Evolutionary conservation across 1,284 basidiomycete genomes (phyloP), one percentile per base, ranked within the genome.

Genomic region (Rhodotorula sp.): DNA sequence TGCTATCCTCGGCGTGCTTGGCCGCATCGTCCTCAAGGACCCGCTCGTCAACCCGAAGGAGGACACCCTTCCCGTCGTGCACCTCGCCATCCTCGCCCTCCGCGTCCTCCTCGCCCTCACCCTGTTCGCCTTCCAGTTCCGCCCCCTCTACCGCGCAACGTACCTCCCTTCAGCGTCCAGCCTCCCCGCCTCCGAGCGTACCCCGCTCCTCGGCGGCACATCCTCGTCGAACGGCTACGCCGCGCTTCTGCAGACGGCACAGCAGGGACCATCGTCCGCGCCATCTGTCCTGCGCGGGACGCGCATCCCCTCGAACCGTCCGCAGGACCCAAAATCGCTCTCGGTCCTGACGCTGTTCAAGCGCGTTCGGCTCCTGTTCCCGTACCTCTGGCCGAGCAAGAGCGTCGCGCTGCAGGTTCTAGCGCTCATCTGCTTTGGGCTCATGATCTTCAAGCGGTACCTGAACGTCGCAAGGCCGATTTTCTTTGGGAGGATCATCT

Each of bases 351-450:
- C 78, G 27, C 58, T 79, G 34, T 75, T 75, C 67, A 51, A 61
- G 3, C 66, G 77, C 39, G 72, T 79, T 57, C 66, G 63, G 34
- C 60, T 73, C 25, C 84, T 94, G 50, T 83, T 86, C 37, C 92
- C 91, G 8, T 91, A 91, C 82, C 86, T 94, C 19, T 94, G 91
- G 91, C 92, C 92, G 12, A 85, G 85, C 65, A 88, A 88, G 78
- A 87, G 84, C 75, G 77, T 81, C 59, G 83, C 83, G 62, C 84
- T 94, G 12, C 91, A 93, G 81, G 79, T 88, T 48, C 81, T 91
- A 51, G 90, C 90, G 4, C 39, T 76, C 58, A 46, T 76, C 44
- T 73, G 70, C 64, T 64, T 76, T 44, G 29, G 64, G 6, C 54
- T 77, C 37, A 76, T 76, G 76, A 65, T 76, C 34, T 46, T 72